Evolutionary conservation across 169 alveolate genomes (phyloP), one percentile per base, ranked within the genome.

Genomic region (Eimeria tenella): DNA sequence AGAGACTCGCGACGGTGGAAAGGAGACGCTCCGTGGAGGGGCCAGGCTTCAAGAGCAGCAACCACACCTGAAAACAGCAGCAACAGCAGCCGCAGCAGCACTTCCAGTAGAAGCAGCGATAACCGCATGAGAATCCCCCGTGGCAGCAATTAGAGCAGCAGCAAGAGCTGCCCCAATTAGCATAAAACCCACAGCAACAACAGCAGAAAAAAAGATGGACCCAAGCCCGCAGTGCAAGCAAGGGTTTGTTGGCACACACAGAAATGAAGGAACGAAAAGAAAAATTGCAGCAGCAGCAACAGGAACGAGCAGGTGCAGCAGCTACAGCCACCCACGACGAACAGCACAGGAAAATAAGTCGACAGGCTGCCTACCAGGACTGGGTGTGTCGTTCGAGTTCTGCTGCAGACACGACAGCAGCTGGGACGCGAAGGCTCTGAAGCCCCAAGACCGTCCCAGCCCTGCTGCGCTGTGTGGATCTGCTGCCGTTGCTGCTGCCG

Each of bases 401-500:
- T 10, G 71, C 21, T 73, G n/a, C 62, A 53, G 49, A 53, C 73
- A 31, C 23, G 50, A 0, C 19, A 31, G 10, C 75, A 56, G 90
- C 74, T 53, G 75, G 56, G 71, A 17, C 8, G 90, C 21, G 50
- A 15, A 82, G 19, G 62, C 68, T 10, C 90, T 55, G 23, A 19
- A 82, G 74, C 52, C 50, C 75, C 74, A 58, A 55, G 68, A n/a
- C 49, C 52, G 52, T 52, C n/a, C 56, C 0, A 55, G 23, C 25
- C 31, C 90, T n/a, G 55, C 90, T 31, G 42, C 42, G 10, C n/a
- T 73, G 17, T 55, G 68, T 17, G 90, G 75, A 9, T 56, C 74
- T n/a, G 71, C 90, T 19, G 90, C 90, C 10, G 75, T 52, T 53
- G 74, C 90, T 55, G 90, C 90, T 55, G 90, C 90, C 4, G 90